phyloP scores from a whole-genome alignment of 176 grass and related monocot genomes.

The Thalia dealbata region DNA sequence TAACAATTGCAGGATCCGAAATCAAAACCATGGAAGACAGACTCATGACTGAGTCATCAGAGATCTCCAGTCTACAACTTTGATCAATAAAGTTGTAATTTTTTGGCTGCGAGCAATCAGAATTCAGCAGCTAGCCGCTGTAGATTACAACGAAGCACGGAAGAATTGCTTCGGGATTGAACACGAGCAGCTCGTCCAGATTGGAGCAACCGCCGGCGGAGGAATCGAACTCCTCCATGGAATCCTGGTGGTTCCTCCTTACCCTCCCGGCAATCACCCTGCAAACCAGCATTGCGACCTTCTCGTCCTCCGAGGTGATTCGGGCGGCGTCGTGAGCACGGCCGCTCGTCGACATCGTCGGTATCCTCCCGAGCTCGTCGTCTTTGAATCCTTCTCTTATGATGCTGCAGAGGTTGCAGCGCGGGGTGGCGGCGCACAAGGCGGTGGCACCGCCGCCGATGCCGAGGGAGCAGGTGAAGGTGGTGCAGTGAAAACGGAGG shows the following conservation, averaged over 20 bases:
- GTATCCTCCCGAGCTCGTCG: conserved; percentile 42
- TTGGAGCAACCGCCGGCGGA: conserved; percentile 27
- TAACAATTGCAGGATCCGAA: too few species aligned
- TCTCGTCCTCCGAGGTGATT: conserved; percentile 13
- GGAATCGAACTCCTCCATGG: conserved; percentile 33
- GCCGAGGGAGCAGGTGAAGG: conserved; percentile 56
- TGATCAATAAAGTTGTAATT: too few species aligned
- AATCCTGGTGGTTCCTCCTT: conserved; percentile 30
- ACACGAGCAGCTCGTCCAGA: conserved; percentile 64
- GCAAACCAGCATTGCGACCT: conserved; percentile 73
- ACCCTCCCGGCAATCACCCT: conserved; percentile 83
- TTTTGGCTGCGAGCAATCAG: too few species aligned
- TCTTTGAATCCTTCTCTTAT: conserved; percentile 66
- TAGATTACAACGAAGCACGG: conserved; percentile 89
- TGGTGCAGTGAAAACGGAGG: conserved; percentile 64
- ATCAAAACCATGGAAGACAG: too few species aligned
- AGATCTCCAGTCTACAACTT: too few species aligned
- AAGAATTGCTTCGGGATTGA: conserved; percentile 64
- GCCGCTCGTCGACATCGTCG: conserved; percentile 54
- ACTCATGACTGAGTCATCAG: too few species aligned
- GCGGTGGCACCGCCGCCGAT: conserved; percentile 18
- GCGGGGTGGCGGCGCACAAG: conserved; percentile 34
- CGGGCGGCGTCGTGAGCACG: conserved; percentile 40
- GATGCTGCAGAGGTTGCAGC: conserved; percentile 59
- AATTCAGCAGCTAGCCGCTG: conserved; percentile 14